Base-by-base conservation (phyloP, 106 monocot genomes). In the Platanthera zijinensis region DNA sequence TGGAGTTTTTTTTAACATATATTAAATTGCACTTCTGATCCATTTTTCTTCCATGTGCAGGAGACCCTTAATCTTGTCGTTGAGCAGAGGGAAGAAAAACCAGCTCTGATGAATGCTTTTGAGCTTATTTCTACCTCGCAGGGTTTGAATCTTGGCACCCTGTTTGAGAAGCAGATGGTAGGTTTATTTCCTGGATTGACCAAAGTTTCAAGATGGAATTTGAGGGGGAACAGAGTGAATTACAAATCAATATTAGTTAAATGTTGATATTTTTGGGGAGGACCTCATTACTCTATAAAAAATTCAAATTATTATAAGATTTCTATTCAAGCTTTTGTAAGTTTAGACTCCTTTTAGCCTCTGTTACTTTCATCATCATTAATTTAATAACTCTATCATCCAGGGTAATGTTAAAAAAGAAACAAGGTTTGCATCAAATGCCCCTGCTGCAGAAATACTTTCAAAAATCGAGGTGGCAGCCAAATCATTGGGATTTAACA, bases 61-160 rank as follows among this genome's bases (percentile, higher is more conserved):
- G 85, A 84, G 25, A 78, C 79, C 53, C 39, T 75, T n/a, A 93
- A 91, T 83, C 86, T 91, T 83, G 91, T 93, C 59, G 85, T 89
- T 48, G 96, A 97, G 87, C 89, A 79, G 75, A 84, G 91, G 83
- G 93, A 91, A 80, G 89, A 86, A 75, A 81, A 75, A 48, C 93
- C 96, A 19, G 22, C 86, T 15, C 39, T 75, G 5, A 93, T 97
- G 96, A 97, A 97, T 79, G 96, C 96, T 9, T 97, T 97, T 86
- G 93, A 97, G 77, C 87, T 97, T 75, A 93, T 97, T 82, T 85
- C 93, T 48, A 94, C 91, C 71, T 93, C 93, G 22, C 93, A 94
- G 80, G 93, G 96, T 71, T 87, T 97, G 52, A 91, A 97, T 82
- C 89, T 97, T 28, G 84, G 93, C 48, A 79, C 51, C 12, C 83